Percentiles rank a stretch among this genome's conserved stretches.
phyloP scores from a whole-genome alignment of 2,329 filamentous ascomycete genomes.

The Cladophialophora psammophila region DNA sequence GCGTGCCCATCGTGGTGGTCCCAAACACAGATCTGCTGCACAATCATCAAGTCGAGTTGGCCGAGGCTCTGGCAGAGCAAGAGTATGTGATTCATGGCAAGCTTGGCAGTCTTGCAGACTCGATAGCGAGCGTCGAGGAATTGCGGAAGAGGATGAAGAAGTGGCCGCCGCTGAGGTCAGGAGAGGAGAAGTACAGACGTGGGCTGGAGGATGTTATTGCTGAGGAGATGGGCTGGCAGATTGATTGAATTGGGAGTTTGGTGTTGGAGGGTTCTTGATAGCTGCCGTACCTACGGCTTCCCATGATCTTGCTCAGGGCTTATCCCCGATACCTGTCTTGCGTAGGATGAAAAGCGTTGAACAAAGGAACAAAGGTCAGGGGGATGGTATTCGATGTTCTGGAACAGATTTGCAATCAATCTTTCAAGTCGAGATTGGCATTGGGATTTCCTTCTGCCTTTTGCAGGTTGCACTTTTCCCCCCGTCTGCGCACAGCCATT shows the following conservation, averaged over 20 bases:
- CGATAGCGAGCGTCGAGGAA: constrained; percentile 58
- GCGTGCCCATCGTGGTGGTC: constrained; percentile 83
- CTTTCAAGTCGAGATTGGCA: background rate
- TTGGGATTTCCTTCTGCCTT: background rate
- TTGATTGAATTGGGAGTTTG: constrained; percentile 51
- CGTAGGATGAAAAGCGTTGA: background rate
- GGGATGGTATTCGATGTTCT: background rate
- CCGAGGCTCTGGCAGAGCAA: constrained; percentile 73
- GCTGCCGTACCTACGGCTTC: background rate
- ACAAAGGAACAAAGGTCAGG: background rate
- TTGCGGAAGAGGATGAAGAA: constrained; percentile 51
- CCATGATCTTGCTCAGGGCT: background rate
- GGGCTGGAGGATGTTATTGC: constrained; percentile 62
- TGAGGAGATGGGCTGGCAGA: constrained; percentile 62
- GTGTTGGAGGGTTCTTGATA: background rate
- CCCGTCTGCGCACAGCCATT: background rate
- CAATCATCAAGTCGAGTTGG: constrained; percentile 91
- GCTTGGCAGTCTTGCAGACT: constrained; percentile 59
- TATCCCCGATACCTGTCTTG: background rate
- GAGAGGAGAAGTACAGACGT: constrained; percentile 50
- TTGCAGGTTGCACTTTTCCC: background rate
- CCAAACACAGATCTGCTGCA: constrained; percentile 82
- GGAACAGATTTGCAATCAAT: background rate
- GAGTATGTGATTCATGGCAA: constrained; percentile 78
- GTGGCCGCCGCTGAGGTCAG: constrained; percentile 61